Evolutionary conservation across 228 moss, liverwort and hornwort species (phyloP), one percentile per base, ranked within the genome.

Genomic region (Sphagnum fallax): DNA sequence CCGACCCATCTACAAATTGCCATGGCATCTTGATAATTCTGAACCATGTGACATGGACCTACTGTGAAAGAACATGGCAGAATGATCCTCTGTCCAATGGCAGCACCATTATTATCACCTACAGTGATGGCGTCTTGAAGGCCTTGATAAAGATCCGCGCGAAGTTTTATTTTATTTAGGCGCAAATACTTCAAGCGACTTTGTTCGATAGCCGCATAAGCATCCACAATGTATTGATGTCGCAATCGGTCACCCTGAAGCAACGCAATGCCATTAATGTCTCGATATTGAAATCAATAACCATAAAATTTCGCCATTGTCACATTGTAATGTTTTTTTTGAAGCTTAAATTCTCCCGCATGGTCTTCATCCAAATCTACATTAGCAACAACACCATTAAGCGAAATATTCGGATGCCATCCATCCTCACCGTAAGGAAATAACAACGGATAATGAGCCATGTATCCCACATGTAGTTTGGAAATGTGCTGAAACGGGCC

Each of bases 61-160:
- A 49, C 67, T n/a, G 52, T 68, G 51, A 68, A 68, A 50, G 67
- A 50, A 12, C 4, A 50, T 32, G 67, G 67, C 4, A 68, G 49
- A 16, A 68, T 47, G 51, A 68, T 68, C 47, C 67, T 49, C 3
- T 47, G 4, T 10, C 67, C 67, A 68, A 52, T 50, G 13, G 50
- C 15, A 50, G 5, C 2, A 62, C 1, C 15, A 62, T 1, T 62
- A 32, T 32, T 32, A 4, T 62, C 62, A 10, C 15, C 62, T 32
- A 0, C 1, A 6, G 9, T 0, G 11, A 62, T 7, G 18, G 62
- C 62, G 2, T 62, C 62, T 62, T 10, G 1, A 16, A 62, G 11
- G 7, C 62, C 62, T 62, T 62, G 62, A 62, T 4, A 62, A 62
- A 10, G 15, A 10, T 62, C 1, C 2, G 62, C 62, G 7, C 62